Evolutionary conservation across 129 eudicot genomes (phyloP), one percentile per base, ranked within the genome.

Genomic region (Heracleum sosnowskyi): DNA sequence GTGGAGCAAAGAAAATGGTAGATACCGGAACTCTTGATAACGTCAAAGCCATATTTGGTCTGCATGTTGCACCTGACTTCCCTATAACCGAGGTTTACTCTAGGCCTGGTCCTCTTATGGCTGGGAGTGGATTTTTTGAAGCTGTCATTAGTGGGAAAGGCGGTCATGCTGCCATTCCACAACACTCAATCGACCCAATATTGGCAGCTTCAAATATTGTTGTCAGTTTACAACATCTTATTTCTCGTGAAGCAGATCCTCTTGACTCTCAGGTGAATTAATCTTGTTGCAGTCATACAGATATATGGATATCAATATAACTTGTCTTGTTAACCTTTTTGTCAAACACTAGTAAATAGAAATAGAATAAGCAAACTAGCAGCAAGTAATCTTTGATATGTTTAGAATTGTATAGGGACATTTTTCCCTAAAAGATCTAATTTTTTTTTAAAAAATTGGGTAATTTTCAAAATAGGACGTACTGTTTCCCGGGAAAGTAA

Each of bases 131-230:
- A 35, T 4, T 75, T 71, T 91, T 91, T 75, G 91, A 88, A 73
- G 96, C 96, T 4, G 81, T 78, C 37, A 88, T 88, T 55, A 73
- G 81, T 49, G 96, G 96, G 29, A 93, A 89, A 78, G 98, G 98
- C 0, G 98, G 98, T 53, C 98, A 93, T 81, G 98, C 96, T 2
- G 96, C 96, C 72, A 84, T 88, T 83, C 98, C 98, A 1, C 96
- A 91, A 0, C 87, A 79, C 76, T 75, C 92, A 37, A 78, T 90
- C 6, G 98, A 93, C 82, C 96, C 97, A 8, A 88, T 91, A 13
- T 46, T 91, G 80, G 90, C 96, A 34, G 89, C 90, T 73, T 91
- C 96, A 41, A 88, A 85, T 36, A 83, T 88, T 5, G 86, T 91
- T 47, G 83, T 88, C 46, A 90, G 92, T 81, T 84, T 90, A 47